Evolutionary conservation across 352 stramenopile species (phyloP), one percentile per base, ranked within the genome.

Genomic region (Phytophthora aleatoria): DNA sequence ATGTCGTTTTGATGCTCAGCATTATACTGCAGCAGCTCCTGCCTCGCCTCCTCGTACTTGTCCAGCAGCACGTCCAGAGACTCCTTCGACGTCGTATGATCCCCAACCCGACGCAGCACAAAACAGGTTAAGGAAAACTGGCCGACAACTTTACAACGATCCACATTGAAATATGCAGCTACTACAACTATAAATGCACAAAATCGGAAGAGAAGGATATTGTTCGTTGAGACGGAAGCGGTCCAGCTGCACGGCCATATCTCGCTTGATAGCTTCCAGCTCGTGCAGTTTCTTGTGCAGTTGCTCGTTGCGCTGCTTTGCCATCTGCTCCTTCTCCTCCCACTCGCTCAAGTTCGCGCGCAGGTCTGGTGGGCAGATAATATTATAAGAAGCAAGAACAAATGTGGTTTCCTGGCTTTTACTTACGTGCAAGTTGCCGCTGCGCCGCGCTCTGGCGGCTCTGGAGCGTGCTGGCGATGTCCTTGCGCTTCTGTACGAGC

Each of bases 1-100:
- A 93, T 79, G 10, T 93, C 84, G 59, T 86, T 79, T 57, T 89
- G 82, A 50, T 93, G 84, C 41, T 74, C 68, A 45, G 85, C 50
- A 13, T 74, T 74, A 56, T 85, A 90, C 65, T 85, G 69, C 49
- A 90, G 55, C 15, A 87, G 73, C 16, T 87, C 64, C 50, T 90
- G 77, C 5, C 76, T 79, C 5, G 76, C 81, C 49, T 81, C 64
- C 48, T 93, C 84, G 59, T 91, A 90, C 59, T 88, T 85, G 53
- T 89, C 74, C 28, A 90, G 56, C 38, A 93, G 58, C 36, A 74
- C 42, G 9, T 89, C 76, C 15, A 91, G 67, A 43, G 77, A 83
- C 47, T 87, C 68, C 62, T 88, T 89, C 11, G 81, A 87, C 24
- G 75, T 87, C 60, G 70, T 82, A 47, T 24, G 58, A 26, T 42